Evolutionary conservation across 2,329 filamentous ascomycete genomes (phyloP).

Genomic region (Epichloe glyceriae): DNA sequence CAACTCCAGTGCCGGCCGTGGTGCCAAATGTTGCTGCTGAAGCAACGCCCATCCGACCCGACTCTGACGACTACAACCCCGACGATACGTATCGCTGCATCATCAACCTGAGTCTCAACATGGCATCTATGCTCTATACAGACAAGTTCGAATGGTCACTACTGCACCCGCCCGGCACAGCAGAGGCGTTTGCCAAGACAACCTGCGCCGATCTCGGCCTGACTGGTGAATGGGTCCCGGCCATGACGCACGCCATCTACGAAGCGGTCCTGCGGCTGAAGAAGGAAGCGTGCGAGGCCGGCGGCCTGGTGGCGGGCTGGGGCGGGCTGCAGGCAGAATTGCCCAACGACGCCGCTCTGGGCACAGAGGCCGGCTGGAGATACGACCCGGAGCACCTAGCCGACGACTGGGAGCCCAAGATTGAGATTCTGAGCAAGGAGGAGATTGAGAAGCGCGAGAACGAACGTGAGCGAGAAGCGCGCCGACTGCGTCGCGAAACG

Average conservation of each 20-base stretch:
- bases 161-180: constrained; percentile 78
- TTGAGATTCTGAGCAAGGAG: constrained; percentile 76
- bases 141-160: constrained; percentile 98
- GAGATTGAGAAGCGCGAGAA: constrained; percentile 96
- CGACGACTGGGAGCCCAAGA: constrained; percentile 72
- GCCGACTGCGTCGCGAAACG: constrained; percentile 77
- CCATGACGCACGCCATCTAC: constrained; percentile 93
- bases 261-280: constrained; percentile 85
- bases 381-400: constrained; percentile 87
- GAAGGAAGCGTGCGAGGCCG: constrained; percentile 91
- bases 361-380: constrained; percentile 79
- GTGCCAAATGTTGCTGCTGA: constrained; percentile 50
- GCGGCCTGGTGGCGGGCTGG: constrained; percentile 67
- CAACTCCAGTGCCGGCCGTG: constrained; percentile 31
- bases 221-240: constrained; percentile 83
- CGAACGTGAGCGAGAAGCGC: constrained; percentile 81
- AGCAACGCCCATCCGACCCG: constrained; percentile 46
- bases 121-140: constrained; percentile 82
- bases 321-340: constrained; percentile 50
- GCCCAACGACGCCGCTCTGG: constrained; percentile 77
- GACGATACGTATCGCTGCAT: constrained; percentile 94
- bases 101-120: constrained; percentile 79
- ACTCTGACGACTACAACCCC: constrained; percentile 67
- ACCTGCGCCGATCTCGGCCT: constrained; percentile 89
- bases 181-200: constrained; percentile 81